These are phyloP conservation scores for Suillus sp. DNA, from an alignment of 768 basidiomycete genomes.

Conservation along the genomic window DNA sequence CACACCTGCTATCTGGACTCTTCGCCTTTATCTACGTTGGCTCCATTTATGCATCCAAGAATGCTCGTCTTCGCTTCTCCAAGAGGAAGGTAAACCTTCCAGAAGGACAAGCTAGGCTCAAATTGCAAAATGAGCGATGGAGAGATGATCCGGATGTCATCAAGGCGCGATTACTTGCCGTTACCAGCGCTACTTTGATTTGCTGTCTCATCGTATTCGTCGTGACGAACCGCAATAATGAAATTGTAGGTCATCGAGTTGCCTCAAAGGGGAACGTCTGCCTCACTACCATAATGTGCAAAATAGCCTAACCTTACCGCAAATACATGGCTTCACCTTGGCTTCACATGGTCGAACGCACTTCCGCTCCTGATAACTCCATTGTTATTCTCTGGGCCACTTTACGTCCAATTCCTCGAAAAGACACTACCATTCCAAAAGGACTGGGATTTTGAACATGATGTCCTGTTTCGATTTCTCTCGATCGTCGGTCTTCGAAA, in stretches of 20 bases:
- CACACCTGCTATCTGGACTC: constrained; percentile 57
- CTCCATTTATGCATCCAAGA: constrained; percentile 75
- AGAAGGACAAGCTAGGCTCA: constrained; percentile 33
- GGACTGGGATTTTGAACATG: constrained; percentile 44
- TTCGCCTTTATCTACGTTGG: constrained; percentile 78
- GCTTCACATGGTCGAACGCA: constrained; percentile 34
- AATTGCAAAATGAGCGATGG: constrained; percentile 50
- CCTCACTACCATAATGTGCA: not conserved
- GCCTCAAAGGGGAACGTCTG: not conserved
- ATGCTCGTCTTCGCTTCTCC: constrained; percentile 57
- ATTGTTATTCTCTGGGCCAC: constrained; percentile 73
- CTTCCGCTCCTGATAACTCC: constrained; percentile 69
- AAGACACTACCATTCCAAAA: constrained; percentile 56
- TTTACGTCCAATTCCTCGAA: constrained; percentile 57
- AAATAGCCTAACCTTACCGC: constrained; percentile 2
- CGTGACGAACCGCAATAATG: constrained; percentile 35
- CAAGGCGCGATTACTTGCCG: constrained; percentile 72
- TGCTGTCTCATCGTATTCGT: constrained; percentile 55
- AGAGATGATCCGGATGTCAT: constrained; percentile 89
- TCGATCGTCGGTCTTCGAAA: constrained; percentile 71
- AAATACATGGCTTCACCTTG: constrained; percentile 40
- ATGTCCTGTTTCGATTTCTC: constrained; percentile 44
- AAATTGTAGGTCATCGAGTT: constrained; percentile 2
- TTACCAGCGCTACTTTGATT: constrained; percentile 57
- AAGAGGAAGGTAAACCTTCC: constrained; percentile 28